Conservation (phyloP, 805 yeast species). For the Metschnikowia lochheadii region DNA sequence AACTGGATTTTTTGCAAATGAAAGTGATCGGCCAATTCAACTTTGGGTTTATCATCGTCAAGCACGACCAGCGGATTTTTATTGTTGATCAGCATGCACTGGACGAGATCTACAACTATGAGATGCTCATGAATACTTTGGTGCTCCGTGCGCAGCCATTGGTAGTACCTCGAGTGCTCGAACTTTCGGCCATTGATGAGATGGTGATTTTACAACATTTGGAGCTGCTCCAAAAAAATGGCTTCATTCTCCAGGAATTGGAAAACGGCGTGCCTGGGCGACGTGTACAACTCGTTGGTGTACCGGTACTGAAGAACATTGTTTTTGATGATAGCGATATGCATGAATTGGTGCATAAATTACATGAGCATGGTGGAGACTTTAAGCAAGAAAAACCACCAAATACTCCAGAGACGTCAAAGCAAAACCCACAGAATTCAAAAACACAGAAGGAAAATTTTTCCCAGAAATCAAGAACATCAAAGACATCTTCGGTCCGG, state of each 20-base stretch:
- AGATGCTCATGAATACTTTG: constrained; percentile 53
- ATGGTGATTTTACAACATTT: constrained; percentile 59
- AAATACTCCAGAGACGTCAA: too few relatives aligned
- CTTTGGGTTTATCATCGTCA: constrained; percentile 83
- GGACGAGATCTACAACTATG: constrained; percentile 93
- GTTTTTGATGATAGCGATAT: constrained; percentile 68
- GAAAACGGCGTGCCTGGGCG: constrained; percentile 53
- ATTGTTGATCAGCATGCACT: constrained; percentile 97
- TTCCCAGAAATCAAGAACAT: neutral
- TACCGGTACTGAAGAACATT: constrained; percentile 71
- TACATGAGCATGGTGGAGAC: constrained; percentile 43
- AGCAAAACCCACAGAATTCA: too few relatives aligned
- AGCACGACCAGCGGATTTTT: constrained; percentile 57
- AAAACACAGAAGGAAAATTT: too few relatives aligned
- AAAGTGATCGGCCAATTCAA: constrained; percentile 88
- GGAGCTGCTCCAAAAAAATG: constrained; percentile 63
- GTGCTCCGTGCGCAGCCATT: constrained; percentile 58
- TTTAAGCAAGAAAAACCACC: neutral
- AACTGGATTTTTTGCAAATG: constrained; percentile 74
- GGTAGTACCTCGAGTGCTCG: constrained; percentile 55
- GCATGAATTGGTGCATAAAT: constrained; percentile 66
- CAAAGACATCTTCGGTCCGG: constrained; percentile 19
- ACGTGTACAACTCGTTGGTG: constrained; percentile 50
- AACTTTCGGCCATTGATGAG: constrained; percentile 76
- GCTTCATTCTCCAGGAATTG: constrained; percentile 54